These are phyloP conservation scores for Metschnikowia arizonensis DNA, from an alignment of 805 yeast species.

Conservation along the genomic window DNA sequence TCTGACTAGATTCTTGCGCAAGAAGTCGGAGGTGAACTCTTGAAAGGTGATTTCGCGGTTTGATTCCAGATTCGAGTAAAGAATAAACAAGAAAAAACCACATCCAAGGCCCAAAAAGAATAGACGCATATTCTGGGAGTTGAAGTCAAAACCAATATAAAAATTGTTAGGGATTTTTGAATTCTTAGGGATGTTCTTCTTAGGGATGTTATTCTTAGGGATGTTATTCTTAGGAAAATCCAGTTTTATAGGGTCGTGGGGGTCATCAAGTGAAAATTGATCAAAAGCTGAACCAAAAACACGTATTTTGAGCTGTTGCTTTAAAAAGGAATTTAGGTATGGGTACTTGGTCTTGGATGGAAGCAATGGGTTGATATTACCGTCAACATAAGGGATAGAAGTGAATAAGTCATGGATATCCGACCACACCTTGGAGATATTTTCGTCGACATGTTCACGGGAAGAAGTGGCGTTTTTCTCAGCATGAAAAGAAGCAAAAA, in stretches of 20 bases:
- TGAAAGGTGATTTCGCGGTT: constrained; percentile 76
- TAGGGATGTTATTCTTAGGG: no score
- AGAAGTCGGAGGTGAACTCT: constrained; percentile 72
- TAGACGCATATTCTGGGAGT: constrained; percentile 22
- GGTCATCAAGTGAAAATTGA: neutral
- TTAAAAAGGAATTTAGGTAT: constrained; percentile 1
- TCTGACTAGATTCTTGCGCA: constrained; percentile 75
- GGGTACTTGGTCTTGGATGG: neutral
- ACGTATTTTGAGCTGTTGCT: neutral
- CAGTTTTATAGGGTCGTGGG: constrained; percentile 8
- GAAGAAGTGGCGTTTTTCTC: neutral
- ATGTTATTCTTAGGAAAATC: neutral
- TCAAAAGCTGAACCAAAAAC: neutral
- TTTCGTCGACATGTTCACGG: neutral
- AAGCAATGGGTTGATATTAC: constrained; percentile 8
- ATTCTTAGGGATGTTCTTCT: constrained; percentile 7
- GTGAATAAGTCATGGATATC: constrained; percentile 27
- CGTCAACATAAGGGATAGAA: constrained; percentile 21
- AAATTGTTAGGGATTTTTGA: constrained; percentile 5
- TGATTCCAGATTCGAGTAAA: constrained; percentile 21
- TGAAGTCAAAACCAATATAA: constrained; percentile 23
- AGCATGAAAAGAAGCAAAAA: constrained; percentile 14
- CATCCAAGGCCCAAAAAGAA: constrained; percentile 32
- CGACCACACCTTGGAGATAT: constrained; percentile 26
- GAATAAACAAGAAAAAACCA: constrained; percentile 25